A percentile compares a stretch with the other conserved stretches of the same genome.
These are phyloP conservation scores for Collybia nuda DNA, from an alignment of 768 basidiomycete species.

Conservation along the genomic window DNA sequence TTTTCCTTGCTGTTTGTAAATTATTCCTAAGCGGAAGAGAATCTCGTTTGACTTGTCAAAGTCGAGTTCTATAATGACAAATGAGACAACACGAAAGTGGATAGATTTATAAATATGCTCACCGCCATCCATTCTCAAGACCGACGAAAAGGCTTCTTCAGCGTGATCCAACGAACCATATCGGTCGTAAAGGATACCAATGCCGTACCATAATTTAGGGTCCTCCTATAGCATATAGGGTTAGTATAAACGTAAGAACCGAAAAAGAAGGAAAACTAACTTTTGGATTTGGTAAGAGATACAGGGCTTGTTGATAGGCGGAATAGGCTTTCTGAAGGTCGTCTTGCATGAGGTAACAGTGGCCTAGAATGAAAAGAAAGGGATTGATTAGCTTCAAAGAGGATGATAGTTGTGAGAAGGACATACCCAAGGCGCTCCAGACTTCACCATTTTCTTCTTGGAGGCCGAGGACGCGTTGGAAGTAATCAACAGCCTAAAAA, in stretches of 20 bases:
- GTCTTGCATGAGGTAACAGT: constrained; percentile 99
- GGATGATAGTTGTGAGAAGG: constrained; percentile 13
- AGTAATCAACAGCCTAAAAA: constrained; percentile 91
- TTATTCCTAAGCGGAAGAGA: constrained; percentile 95
- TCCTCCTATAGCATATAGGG: constrained; percentile 64
- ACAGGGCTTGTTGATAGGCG: constrained; percentile 97
- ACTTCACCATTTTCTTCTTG: constrained; percentile 98
- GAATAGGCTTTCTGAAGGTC: constrained; percentile 98
- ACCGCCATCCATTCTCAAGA: constrained; percentile 97
- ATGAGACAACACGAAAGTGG: constrained; percentile 17
- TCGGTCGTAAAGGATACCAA: constrained; percentile 97
- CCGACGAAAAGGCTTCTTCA: constrained; percentile 96
- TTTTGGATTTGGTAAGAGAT: constrained; percentile 94
- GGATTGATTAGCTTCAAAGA: constrained; percentile 15
- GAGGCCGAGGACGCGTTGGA: constrained; percentile 86
- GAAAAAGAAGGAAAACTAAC: constrained; percentile 35
- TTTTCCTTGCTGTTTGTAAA: constrained; percentile 98
- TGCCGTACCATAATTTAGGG: constrained; percentile 99
- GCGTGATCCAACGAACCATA: constrained; percentile 98
- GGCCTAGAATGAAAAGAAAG: constrained; percentile 57
- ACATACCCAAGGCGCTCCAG: constrained; percentile 90
- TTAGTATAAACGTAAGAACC: constrained; percentile 8
- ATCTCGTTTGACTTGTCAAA: constrained; percentile 99
- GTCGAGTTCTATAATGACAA: constrained; percentile 54
- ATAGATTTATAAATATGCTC: constrained; percentile 27